Conservation (phyloP, 129 eudicot species). For the Mikania micrantha region DNA sequence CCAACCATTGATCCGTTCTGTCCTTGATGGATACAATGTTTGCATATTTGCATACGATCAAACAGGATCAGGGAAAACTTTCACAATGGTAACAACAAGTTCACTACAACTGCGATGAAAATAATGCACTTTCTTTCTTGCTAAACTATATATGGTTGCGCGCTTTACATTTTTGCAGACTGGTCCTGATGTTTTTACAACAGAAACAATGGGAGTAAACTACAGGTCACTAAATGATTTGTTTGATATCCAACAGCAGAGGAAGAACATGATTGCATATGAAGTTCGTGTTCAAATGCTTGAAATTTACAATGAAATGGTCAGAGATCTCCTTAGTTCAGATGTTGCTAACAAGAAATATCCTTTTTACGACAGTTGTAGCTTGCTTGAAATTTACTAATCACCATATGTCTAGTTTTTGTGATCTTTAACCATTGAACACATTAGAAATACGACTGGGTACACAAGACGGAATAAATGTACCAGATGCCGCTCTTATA, state of each 20-base stretch:
- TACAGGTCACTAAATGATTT: constrained; percentile 73
- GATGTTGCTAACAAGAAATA: constrained; percentile 58
- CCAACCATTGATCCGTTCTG: constrained; percentile 81
- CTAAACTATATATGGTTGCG: background rate
- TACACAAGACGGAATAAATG: constrained; percentile 66
- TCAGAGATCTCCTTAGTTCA: constrained; percentile 70
- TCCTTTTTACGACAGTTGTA: constrained; percentile 34
- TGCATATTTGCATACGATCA: constrained; percentile 95
- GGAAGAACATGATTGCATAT: constrained; percentile 55
- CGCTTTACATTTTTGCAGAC: constrained; percentile 34
- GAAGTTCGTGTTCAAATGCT: constrained; percentile 76
- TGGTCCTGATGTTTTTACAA: constrained; percentile 59
- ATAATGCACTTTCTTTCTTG: background rate
- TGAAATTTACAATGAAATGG: constrained; percentile 87
- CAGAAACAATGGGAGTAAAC: constrained; percentile 72
- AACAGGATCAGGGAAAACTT: constrained; percentile 91
- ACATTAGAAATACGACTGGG: constrained; percentile 81
- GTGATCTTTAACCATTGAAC: constrained; percentile 43
- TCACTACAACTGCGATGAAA: background rate
- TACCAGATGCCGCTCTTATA: constrained; percentile 73
- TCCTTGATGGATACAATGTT: constrained; percentile 84
- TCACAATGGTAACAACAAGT: constrained; percentile 64
- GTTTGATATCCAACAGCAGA: constrained; percentile 61
- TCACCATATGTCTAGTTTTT: background rate
- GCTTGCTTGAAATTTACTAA: background rate